A percentile compares a stretch with the other conserved stretches of the same genome.
Evolutionary conservation across 805 yeast genomes (phyloP).

Genomic region (Yarrowia sp.): DNA sequence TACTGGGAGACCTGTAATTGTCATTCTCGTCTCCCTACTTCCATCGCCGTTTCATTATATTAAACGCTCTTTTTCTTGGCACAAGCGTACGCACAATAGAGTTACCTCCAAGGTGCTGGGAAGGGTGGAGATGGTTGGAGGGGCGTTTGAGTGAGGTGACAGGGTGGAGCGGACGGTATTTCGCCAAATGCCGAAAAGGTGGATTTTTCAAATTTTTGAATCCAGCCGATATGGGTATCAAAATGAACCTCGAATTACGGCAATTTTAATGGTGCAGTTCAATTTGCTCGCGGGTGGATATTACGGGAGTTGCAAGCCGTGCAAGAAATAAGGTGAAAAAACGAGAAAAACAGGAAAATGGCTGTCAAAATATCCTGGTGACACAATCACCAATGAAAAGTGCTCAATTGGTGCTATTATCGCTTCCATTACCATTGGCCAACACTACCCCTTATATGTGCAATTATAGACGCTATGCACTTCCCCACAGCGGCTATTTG

Average conservation of each 20-base stretch:
- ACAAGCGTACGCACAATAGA: neutral
- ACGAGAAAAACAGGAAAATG: neutral
- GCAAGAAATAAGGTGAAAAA: neutral
- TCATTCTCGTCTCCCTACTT: neutral
- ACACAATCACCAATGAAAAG: too few relatives aligned
- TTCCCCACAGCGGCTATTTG: slow-evolving; percentile 5
- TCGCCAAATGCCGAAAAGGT: too few relatives aligned
- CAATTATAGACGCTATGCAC: neutral
- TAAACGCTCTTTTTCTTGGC: slow-evolving; percentile 33
- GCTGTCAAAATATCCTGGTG: too few relatives aligned
- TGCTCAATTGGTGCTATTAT: too few relatives aligned
- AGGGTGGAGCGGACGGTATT: too few relatives aligned
- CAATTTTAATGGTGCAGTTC: neutral
- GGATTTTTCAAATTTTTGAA: too few relatives aligned
- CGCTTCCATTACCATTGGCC: too few relatives aligned
- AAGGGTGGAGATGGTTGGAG: too few relatives aligned
- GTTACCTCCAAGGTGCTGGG: neutral
- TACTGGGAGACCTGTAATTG: neutral
- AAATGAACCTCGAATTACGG: neutral
- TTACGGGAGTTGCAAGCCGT: neutral
- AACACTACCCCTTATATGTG: neutral
- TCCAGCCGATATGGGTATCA: neutral
- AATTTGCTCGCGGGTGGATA: neutral
- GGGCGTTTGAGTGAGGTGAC: too few relatives aligned
- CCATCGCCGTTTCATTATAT: neutral